Conservation (phyloP, 139 green algal genomes). For the Mesotaenium endlicherianum region DNA sequence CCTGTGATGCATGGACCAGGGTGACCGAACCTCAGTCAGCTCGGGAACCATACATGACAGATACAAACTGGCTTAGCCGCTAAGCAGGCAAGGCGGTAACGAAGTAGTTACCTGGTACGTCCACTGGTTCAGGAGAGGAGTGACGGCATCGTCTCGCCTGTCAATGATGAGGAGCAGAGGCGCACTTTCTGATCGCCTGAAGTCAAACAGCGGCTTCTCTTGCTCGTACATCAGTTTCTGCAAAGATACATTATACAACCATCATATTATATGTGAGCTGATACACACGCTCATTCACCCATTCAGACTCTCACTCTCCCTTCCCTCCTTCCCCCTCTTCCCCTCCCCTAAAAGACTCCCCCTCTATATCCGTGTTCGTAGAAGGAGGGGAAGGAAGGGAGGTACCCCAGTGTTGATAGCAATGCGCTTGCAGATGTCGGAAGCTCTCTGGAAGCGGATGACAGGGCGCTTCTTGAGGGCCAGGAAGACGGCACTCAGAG, state of each 20-base stretch:
- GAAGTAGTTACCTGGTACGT: slow-evolving; percentile 55
- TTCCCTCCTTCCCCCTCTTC: no score
- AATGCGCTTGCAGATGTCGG: slow-evolving; percentile 48
- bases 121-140: slow-evolving; percentile 61
- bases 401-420: slow-evolving; percentile 47
- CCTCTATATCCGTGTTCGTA: neutral
- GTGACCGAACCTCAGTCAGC: neutral
- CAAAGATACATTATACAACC: neutral
- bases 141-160: slow-evolving; percentile 58
- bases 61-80: neutral
- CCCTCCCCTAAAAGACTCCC: no score
- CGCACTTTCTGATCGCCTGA: slow-evolving; percentile 28
- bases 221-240: slow-evolving; percentile 58
- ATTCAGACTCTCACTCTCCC: no score
- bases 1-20: slow-evolving; percentile 35
- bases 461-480: slow-evolving; percentile 57
- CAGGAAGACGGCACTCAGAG: slow-evolving; percentile 52
- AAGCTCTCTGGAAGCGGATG: slow-evolving; percentile 54
- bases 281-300: no score
- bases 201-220: slow-evolving; percentile 58
- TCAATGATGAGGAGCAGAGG: slow-evolving; percentile 60
- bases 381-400: neutral
- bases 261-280: no score
- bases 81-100: neutral
- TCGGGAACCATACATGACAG: neutral